Evolutionary conservation across 345 rosid genomes (phyloP).

Genomic region (Eucalyptus tenuipes): DNA sequence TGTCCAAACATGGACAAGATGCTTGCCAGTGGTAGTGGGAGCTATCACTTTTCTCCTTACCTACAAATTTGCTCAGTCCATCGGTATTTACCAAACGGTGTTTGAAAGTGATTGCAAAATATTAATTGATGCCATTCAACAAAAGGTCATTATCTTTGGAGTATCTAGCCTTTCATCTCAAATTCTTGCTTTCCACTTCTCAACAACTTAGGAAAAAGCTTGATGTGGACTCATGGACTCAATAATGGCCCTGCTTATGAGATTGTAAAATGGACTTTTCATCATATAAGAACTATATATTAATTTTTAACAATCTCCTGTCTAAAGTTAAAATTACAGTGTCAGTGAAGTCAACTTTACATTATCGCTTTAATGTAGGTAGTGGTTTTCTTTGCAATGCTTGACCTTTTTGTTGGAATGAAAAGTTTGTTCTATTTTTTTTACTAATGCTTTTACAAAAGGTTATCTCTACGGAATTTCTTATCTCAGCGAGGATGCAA

Average conservation of each 20-base stretch:
- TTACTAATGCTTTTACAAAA: neutral
- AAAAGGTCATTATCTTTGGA: neutral
- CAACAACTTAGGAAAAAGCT: neutral
- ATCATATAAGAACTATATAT: neutral
- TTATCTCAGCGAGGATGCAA: neutral
- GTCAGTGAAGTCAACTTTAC: neutral
- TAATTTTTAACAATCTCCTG: neutral
- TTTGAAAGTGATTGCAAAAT: neutral
- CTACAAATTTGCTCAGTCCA: neutral
- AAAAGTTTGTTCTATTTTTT: neutral
- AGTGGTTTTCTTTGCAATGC: neutral
- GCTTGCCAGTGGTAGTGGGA: neutral
- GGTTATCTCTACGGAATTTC: neutral
- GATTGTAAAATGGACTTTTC: neutral
- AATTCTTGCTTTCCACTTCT: neutral
- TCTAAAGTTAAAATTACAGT: neutral
- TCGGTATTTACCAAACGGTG: neutral
- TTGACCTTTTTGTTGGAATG: neutral
- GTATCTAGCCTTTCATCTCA: neutral
- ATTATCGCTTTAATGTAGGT: neutral
- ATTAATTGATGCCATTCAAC: neutral
- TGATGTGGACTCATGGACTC: neutral
- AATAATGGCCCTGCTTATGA: neutral
- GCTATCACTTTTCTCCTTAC: neutral
- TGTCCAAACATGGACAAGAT: neutral